Percentiles rank a stretch among this genome's conserved stretches.
phyloP scores from a whole-genome alignment of 805 yeast species.

The Suhomyces kilbournensis region DNA sequence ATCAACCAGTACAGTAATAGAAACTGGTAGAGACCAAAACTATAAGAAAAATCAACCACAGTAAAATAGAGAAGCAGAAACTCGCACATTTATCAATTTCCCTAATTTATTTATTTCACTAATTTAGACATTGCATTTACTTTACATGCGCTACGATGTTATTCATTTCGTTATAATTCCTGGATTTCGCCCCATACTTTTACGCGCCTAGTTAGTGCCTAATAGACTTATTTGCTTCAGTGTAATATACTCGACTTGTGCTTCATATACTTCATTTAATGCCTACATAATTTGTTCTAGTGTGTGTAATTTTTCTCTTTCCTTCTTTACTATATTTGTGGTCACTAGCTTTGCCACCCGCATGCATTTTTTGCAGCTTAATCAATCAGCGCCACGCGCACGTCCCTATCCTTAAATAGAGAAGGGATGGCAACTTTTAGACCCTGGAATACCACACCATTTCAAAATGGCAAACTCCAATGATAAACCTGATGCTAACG shows the following conservation, averaged over 20 bases:
- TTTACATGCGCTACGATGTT: not conserved
- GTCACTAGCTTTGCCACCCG: not conserved
- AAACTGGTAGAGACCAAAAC: constrained; percentile 10
- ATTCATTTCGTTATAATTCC: not conserved
- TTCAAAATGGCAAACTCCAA: not conserved
- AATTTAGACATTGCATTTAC: not conserved
- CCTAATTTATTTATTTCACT: not conserved
- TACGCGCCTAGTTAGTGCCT: not conserved
- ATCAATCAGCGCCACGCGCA: not conserved
- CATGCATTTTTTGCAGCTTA: not conserved
- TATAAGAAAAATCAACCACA: too few relatives aligned
- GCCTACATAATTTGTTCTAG: not conserved
- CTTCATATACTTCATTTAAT: not conserved
- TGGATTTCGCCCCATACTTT: not conserved
- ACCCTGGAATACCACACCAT: not conserved
- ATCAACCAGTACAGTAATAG: constrained; percentile 11
- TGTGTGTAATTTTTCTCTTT: not conserved
- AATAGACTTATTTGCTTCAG: not conserved
- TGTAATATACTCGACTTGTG: not conserved
- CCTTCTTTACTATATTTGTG: not conserved
- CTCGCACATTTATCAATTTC: not conserved
- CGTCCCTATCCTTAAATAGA: not conserved
- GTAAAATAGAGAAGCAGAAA: too few relatives aligned
- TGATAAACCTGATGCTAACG: constrained; percentile 2
- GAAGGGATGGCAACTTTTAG: not conserved